Percentiles rank a stretch among this genome's conserved stretches.
Evolutionary conservation across 352 stramenopile genomes (phyloP).

Genomic region (Phytophthora sp.): DNA sequence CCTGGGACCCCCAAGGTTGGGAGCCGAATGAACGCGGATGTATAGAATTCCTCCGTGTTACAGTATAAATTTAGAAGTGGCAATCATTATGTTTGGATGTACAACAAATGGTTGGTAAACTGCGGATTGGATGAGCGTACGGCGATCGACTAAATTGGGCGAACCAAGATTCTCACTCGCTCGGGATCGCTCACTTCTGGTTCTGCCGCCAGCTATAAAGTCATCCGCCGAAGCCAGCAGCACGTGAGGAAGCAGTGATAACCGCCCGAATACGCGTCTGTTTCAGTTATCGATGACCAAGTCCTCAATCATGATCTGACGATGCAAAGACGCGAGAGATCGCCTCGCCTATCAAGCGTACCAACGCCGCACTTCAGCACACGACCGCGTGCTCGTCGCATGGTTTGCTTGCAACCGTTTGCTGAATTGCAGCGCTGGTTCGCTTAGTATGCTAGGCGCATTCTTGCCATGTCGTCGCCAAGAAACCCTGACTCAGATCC

Average conservation of each 20-base stretch:
- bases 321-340: constrained; percentile 22
- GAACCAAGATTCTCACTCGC: not conserved
- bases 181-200: not conserved
- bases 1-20: too few relatives aligned
- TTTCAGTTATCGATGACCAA: constrained; percentile 2
- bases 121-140: constrained; percentile 18
- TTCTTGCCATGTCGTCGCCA: constrained; percentile 20
- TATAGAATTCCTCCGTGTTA: too few relatives aligned
- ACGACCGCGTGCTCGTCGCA: not conserved
- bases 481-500: not conserved
- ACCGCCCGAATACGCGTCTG: not conserved
- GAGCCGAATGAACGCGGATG: too few relatives aligned
- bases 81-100: constrained; percentile 27
- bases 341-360: constrained; percentile 36
- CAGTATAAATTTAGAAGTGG: too few relatives aligned
- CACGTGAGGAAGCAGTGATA: constrained; percentile 1
- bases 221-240: constrained; percentile 3
- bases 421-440: constrained; percentile 31
- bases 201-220: constrained; percentile 16
- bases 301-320: constrained; percentile 1
- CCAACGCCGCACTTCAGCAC: constrained; percentile 32
- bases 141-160: not conserved
- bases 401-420: constrained; percentile 10
- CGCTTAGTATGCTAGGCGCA: constrained; percentile 29
- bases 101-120: constrained; percentile 18